Conservation (phyloP, 2,329 filamentous ascomycete species). For the Aspergillus ruber region DNA sequence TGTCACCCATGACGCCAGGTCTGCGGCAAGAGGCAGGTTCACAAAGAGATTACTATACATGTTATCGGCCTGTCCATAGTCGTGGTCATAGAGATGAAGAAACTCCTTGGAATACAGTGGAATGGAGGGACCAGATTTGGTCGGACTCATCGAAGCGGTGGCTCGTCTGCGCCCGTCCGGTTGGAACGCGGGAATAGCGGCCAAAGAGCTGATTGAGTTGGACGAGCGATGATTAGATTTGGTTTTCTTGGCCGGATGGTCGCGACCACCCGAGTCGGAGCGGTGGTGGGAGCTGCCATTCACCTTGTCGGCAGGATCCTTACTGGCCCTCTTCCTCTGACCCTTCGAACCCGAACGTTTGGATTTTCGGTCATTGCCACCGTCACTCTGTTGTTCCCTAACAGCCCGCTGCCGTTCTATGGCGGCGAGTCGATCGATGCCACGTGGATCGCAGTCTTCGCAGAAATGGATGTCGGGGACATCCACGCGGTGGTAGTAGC, state of each 20-base stretch:
- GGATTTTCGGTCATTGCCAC: conserved; percentile 61
- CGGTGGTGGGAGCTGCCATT: conserved; percentile 49
- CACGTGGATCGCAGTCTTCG: conserved; percentile 75
- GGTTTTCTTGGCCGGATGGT: conserved; percentile 62
- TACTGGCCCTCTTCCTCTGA: conserved; percentile 75
- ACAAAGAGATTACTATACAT: conserved; percentile 71
- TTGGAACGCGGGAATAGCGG: conserved; percentile 58
- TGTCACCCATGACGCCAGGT: conserved; percentile 70
- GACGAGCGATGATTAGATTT: conserved; percentile 77
- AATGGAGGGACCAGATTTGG: conserved; percentile 59
- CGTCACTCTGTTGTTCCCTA: conserved; percentile 46
- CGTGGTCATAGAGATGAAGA: conserved; percentile 63
- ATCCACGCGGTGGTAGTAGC: conserved; percentile 79
- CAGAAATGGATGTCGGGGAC: conserved; percentile 77
- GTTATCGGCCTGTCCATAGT: conserved; percentile 47
- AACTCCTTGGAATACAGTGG: conserved; percentile 71
- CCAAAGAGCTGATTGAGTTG: conserved; percentile 66
- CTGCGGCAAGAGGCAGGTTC: conserved; percentile 66
- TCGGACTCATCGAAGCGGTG: conserved; percentile 63
- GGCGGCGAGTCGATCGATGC: conserved; percentile 67
- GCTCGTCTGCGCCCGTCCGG: conserved; percentile 57
- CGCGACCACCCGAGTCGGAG: conserved; percentile 48
- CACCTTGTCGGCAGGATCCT: conserved; percentile 45
- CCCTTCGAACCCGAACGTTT: conserved; percentile 72
- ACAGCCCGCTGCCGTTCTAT: conserved; percentile 63